These are phyloP conservation scores for Rheum nobile DNA, from an alignment of 148 eudicot genomes.

Conservation along the genomic window DNA sequence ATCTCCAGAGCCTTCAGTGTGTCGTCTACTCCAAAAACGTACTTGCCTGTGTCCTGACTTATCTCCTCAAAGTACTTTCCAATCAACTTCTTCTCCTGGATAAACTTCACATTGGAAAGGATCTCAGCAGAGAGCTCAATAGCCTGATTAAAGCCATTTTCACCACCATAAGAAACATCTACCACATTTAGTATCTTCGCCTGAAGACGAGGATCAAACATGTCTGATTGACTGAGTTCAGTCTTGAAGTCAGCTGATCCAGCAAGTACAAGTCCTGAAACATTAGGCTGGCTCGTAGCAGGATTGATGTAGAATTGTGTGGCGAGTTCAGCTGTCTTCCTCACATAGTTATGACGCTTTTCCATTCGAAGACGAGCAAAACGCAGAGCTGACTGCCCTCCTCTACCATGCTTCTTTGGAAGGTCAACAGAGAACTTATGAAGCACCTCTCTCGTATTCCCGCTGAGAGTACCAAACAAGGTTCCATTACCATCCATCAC, in stretches of 20 bases:
- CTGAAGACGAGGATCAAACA: conserved; percentile 17
- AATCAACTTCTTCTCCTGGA: conserved; percentile 16
- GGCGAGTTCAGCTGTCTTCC: conserved; percentile 17
- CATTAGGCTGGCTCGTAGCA: conserved; percentile 14
- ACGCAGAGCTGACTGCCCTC: conserved; percentile 17
- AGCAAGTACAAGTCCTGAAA: conserved; percentile 13
- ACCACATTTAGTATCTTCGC: conserved; percentile 14
- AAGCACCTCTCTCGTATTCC: conserved; percentile 14
- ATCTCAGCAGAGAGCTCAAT: conserved; percentile 17
- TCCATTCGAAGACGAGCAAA: conserved; percentile 17
- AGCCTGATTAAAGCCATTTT: conserved; percentile 16
- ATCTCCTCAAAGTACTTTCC: conserved; percentile 18
- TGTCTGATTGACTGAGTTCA: conserved; percentile 16
- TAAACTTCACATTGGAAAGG: conserved; percentile 15
- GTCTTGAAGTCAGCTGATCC: conserved; percentile 16
- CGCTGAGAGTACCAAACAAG: conserved; percentile 14
- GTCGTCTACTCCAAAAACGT: conserved; percentile 15
- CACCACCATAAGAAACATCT: conserved; percentile 16
- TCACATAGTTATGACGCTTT: conserved; percentile 14
- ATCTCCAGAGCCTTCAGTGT: conserved; percentile 13
- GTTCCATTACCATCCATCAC: conserved; percentile 16
- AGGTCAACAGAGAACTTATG: conserved; percentile 15
- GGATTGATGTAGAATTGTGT: conserved; percentile 16
- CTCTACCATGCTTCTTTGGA: conserved; percentile 14
- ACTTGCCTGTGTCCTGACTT: conserved; percentile 18